Conservation (phyloP, 2,329 filamentous ascomycete species). For the Stagonosporopsis vannaccii region DNA sequence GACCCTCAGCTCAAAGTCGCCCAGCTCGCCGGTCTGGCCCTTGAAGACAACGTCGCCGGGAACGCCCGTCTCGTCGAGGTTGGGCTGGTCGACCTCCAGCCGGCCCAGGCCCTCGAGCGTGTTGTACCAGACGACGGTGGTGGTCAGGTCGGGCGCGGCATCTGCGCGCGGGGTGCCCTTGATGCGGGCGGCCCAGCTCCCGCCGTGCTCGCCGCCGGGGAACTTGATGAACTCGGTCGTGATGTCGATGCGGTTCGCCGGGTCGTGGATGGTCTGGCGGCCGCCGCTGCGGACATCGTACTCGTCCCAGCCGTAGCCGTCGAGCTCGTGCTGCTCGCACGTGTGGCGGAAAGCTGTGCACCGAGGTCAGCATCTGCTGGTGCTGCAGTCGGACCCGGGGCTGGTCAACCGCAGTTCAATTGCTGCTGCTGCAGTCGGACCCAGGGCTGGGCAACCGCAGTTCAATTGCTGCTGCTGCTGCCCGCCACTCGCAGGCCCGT, state of each 20-base stretch:
- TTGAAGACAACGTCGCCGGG: constrained; percentile 70
- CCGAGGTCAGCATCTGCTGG: constrained; percentile 18
- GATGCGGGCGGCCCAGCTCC: constrained; percentile 90
- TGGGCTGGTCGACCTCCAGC: constrained; percentile 66
- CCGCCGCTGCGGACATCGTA: constrained; percentile 91
- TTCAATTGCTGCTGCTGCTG: no score
- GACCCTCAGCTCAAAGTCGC: constrained; percentile 79
- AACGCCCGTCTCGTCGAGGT: constrained; percentile 55
- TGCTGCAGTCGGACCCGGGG: neutral
- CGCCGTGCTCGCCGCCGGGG: constrained; percentile 82
- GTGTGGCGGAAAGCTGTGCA: constrained; percentile 84
- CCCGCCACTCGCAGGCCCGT: no score
- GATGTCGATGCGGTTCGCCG: constrained; percentile 85
- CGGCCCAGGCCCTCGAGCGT: constrained; percentile 78
- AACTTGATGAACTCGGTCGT: constrained; percentile 95
- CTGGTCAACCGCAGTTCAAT: neutral
- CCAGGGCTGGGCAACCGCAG: neutral
- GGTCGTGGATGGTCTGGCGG: constrained; percentile 88
- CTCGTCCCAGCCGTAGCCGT: constrained; percentile 96
- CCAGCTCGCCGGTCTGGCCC: constrained; percentile 75
- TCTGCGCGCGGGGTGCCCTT: constrained; percentile 79
- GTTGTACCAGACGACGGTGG: constrained; percentile 81
- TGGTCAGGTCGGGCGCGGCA: constrained; percentile 71
- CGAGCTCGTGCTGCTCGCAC: constrained; percentile 95
- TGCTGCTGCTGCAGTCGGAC: neutral